A percentile compares a stretch with the other conserved stretches of the same genome.
phyloP scores from a whole-genome alignment of 495 filamentous ascomycete genomes.

The Hypoxylon perforatum region DNA sequence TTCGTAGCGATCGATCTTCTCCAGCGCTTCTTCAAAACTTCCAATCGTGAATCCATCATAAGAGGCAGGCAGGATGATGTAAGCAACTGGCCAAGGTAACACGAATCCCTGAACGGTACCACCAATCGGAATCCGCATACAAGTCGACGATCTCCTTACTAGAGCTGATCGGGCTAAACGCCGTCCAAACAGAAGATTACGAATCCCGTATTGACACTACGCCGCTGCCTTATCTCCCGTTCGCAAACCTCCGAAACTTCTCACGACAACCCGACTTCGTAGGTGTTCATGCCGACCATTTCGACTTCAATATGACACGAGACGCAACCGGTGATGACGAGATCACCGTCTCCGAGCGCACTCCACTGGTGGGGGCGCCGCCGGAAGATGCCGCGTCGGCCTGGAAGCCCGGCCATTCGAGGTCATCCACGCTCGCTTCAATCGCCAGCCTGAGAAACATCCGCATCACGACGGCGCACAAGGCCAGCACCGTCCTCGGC shows the following conservation, averaged over 20 bases:
- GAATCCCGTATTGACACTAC: too few relatives aligned
- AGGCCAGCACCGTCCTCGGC: conserved; percentile 10
- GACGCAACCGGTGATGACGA: conserved; percentile 12
- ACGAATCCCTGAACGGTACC: too few relatives aligned
- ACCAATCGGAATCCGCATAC: too few relatives aligned
- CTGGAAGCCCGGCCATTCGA: conserved; percentile 32
- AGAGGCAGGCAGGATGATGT: too few relatives aligned
- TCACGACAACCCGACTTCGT: not conserved
- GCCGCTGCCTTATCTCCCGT: too few relatives aligned
- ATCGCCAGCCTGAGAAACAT: conserved; percentile 15
- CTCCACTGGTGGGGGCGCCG: conserved; percentile 31
- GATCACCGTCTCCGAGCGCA: conserved; percentile 23
- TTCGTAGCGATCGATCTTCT: too few relatives aligned
- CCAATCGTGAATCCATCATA: too few relatives aligned
- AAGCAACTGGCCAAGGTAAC: too few relatives aligned
- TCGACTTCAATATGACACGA: conserved; percentile 24
- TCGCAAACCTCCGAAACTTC: not conserved
- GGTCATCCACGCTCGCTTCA: conserved; percentile 27
- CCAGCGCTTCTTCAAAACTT: too few relatives aligned
- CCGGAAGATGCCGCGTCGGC: conserved; percentile 3
- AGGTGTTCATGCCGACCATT: not conserved
- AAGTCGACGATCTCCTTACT: too few relatives aligned
- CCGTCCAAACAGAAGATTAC: too few relatives aligned
- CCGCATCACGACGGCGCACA: conserved; percentile 10
- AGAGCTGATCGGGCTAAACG: too few relatives aligned